Evolutionary conservation across 805 yeast species (phyloP).

Genomic region (Pichia paraexigua): DNA sequence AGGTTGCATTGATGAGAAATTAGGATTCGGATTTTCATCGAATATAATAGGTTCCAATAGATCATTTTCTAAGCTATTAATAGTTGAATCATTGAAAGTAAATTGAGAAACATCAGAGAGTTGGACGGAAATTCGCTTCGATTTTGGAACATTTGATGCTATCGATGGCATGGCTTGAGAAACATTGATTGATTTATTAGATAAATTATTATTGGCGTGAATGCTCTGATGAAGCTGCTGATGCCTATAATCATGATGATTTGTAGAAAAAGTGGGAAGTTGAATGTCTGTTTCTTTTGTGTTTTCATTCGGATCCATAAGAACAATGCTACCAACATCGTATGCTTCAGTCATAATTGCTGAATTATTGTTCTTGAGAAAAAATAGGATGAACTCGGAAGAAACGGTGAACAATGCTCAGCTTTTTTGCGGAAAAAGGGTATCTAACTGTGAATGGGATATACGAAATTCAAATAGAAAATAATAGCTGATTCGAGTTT

Average conservation of each 20-base stretch:
- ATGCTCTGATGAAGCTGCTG: not conserved
- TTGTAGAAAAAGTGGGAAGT: not conserved
- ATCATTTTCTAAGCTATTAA: constrained; percentile 1
- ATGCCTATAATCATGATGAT: not conserved
- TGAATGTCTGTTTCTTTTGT: not conserved
- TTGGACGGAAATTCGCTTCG: not conserved
- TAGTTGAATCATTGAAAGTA: constrained; percentile 3
- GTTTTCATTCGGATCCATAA: not conserved
- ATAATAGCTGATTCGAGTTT: not conserved
- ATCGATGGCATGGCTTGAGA: not conserved
- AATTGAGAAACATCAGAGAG: constrained; percentile 1
- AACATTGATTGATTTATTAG: not conserved
- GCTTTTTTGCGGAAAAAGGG: not conserved
- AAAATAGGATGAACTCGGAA: not conserved
- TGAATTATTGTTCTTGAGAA: not conserved
- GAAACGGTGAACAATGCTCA: not conserved
- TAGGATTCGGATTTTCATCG: not conserved
- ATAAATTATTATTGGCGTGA: not conserved
- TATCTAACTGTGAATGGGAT: not conserved
- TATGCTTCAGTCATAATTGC: not conserved
- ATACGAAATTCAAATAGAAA: not conserved
- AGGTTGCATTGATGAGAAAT: not conserved
- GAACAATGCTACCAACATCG: not conserved
- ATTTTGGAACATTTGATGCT: not conserved
- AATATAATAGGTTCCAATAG: not conserved